A percentile compares a stretch with the other conserved stretches of the same genome.
Conservation (phyloP, 2,329 filamentous ascomycete species). For the Cladosporium sp. region DNA sequence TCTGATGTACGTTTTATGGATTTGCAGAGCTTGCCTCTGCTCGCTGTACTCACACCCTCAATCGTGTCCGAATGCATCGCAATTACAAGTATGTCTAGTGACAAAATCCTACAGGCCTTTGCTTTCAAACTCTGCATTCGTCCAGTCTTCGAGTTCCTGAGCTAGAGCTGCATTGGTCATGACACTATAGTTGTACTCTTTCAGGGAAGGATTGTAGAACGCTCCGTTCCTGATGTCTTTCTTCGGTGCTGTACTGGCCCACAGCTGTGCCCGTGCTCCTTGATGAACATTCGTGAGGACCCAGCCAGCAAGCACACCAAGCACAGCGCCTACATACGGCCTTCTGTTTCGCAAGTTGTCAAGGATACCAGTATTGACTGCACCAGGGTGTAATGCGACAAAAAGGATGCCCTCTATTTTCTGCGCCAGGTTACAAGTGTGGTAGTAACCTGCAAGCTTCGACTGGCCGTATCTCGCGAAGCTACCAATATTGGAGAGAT, state of each 20-base stretch:
- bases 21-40: too few species aligned
- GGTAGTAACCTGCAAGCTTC: background rate
- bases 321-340: background rate
- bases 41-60: too few species aligned
- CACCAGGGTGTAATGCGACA: background rate
- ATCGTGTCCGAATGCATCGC: too few species aligned
- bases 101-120: background rate
- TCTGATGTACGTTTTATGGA: too few species aligned
- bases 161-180: background rate
- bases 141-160: background rate
- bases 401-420: background rate
- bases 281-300: background rate
- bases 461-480: background rate
- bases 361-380: background rate
- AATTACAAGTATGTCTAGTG: background rate
- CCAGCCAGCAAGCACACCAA: background rate
- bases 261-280: background rate
- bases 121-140: background rate
- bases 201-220: background rate
- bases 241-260: background rate
- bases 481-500: background rate
- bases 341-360: background rate
- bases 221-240: background rate
- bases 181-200: background rate
- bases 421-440: background rate